These are phyloP conservation scores for Vitis hybrid DNA, from an alignment of 177 flowering plant species.

Conservation along the genomic window DNA sequence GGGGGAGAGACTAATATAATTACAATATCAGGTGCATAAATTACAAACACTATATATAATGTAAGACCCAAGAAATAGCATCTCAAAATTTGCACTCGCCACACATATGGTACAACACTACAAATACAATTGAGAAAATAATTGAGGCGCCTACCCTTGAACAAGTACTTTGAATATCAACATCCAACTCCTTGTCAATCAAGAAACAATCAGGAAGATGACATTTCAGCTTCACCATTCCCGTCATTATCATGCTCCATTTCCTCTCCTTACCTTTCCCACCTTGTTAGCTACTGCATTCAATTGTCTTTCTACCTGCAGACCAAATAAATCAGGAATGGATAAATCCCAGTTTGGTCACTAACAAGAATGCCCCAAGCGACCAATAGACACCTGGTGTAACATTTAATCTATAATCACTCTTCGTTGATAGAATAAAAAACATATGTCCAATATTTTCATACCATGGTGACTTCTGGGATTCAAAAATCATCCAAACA, in stretches of 20 bases:
- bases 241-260: background rate
- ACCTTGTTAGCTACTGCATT: conserved; percentile 26
- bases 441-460: background rate
- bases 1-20: conserved; percentile 2
- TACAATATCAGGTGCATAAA: conserved; percentile 18
- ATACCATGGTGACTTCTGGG: no score
- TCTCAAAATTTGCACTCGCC: conserved; percentile 32
- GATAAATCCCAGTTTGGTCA: background rate
- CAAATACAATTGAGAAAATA: conserved; percentile 14
- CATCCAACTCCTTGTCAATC: background rate
- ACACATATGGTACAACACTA: conserved; percentile 27
- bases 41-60: conserved; percentile 16
- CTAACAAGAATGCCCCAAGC: no score
- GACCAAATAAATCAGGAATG: background rate
- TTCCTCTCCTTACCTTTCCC: conserved; percentile 2
- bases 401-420: background rate
- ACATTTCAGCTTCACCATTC: background rate
- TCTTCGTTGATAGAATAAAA: background rate
- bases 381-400: no score
- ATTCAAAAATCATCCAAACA: no score
- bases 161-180: background rate
- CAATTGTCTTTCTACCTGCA: conserved; percentile 56
- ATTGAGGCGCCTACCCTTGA: background rate
- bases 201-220: background rate
- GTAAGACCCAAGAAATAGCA: conserved; percentile 17